phyloP scores from a whole-genome alignment of 805 yeast species.

The Metschnikowia kunwiensis region DNA sequence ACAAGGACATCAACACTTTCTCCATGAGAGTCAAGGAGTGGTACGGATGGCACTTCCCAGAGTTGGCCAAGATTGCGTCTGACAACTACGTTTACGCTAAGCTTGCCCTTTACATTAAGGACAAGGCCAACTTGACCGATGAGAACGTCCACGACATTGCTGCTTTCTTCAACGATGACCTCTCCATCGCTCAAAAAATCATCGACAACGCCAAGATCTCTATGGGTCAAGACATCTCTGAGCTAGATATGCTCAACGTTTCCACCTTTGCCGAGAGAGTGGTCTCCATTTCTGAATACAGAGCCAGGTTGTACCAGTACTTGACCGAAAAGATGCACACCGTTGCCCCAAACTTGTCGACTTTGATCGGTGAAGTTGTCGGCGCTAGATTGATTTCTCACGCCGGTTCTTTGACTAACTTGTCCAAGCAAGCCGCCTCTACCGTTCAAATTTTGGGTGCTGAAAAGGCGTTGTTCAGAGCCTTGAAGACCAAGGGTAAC shows the following conservation, averaged over 20 bases:
- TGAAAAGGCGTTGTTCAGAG: conserved; percentile 98
- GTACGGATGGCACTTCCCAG: conserved; percentile 99
- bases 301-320: conserved; percentile 78
- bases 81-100: conserved; percentile 87
- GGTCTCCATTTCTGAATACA: conserved; percentile 86
- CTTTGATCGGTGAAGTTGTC: conserved; percentile 94
- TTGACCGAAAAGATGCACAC: conserved; percentile 94
- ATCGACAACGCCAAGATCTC: conserved; percentile 95
- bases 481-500: conserved; percentile 96
- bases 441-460: conserved; percentile 98
- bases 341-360: conserved; percentile 80
- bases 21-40: conserved; percentile 97
- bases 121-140: conserved; percentile 82
- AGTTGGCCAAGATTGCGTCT: conserved; percentile 84
- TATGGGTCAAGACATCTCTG: conserved; percentile 98
- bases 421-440: conserved; percentile 98
- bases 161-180: conserved; percentile 85
- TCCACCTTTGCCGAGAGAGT: conserved; percentile 90
- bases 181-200: conserved; percentile 82
- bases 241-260: conserved; percentile 90
- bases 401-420: conserved; percentile 88
- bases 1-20: conserved; percentile 96
- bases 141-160: conserved; percentile 95
- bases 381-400: conserved; percentile 98
- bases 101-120: conserved; percentile 76